Conservation (phyloP, 2,329 filamentous ascomycete genomes). For the Neodidymelliopsis sp. region DNA sequence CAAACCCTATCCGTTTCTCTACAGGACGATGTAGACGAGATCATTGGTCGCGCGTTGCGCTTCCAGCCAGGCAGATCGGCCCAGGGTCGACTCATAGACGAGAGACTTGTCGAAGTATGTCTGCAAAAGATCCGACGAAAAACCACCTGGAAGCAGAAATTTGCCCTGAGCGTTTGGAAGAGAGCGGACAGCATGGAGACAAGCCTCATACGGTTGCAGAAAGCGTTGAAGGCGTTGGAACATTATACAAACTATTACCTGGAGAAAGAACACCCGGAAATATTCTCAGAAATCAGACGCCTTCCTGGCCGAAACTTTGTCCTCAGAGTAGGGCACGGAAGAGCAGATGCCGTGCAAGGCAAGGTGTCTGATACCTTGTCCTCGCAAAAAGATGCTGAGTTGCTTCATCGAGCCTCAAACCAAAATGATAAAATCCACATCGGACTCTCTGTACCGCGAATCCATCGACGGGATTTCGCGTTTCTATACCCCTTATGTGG, state of each 20-base stretch:
- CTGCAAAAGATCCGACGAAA: slow-evolving; percentile 26
- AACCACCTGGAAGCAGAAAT: slow-evolving; percentile 31
- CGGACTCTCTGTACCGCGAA: slow-evolving; percentile 35
- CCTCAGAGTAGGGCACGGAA: slow-evolving; percentile 23
- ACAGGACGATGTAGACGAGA: slow-evolving; percentile 23
- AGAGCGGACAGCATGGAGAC: slow-evolving; percentile 29
- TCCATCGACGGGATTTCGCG: slow-evolving; percentile 36
- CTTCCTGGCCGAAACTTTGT: slow-evolving; percentile 32
- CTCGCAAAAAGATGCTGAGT: slow-evolving; percentile 36
- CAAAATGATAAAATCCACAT: slow-evolving; percentile 29
- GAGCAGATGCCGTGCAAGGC: slow-evolving; percentile 19
- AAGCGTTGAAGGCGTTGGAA: slow-evolving; percentile 32
- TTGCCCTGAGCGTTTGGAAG: slow-evolving; percentile 26
- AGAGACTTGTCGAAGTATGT: slow-evolving; percentile 28
- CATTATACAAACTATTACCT: slow-evolving; percentile 32
- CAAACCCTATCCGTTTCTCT: slow-evolving; percentile 19
- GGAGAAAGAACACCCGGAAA: slow-evolving; percentile 34
- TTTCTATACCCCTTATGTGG: slow-evolving; percentile 30
- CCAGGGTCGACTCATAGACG: slow-evolving; percentile 9
- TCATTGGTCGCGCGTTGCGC: slow-evolving; percentile 29
- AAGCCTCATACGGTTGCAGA: slow-evolving; percentile 26
- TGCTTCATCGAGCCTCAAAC: slow-evolving; percentile 29
- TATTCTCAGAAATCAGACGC: slow-evolving; percentile 31
- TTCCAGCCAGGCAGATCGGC: slow-evolving; percentile 7
- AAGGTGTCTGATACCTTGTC: slow-evolving; percentile 29